Base-by-base conservation (phyloP, 2,329 filamentous ascomycete species). In the Dactylellina cionopaga region DNA sequence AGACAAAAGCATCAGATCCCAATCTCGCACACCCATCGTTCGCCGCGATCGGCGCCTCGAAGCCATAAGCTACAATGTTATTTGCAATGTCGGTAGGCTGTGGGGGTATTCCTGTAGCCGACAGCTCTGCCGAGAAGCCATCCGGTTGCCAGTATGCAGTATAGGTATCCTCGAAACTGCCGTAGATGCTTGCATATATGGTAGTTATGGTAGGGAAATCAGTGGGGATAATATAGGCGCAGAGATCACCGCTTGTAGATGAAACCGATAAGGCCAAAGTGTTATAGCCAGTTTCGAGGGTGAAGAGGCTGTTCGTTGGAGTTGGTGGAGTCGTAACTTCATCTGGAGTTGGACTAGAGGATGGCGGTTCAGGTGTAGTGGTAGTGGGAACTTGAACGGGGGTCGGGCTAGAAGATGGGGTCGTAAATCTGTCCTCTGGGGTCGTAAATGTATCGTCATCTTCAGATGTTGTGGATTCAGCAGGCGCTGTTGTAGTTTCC, bases 281-380 rank as follows among this genome's bases (percentile, higher is more conserved):
- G 39, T 71, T 71, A 25, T 52, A 71, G 5, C 66, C 66, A 3
- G 31, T 58, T 17, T 63, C 58, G 19, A 71, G 66, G 5, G 25
- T n/a, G 11, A 71, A 71, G 0, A 17, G 10, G 5, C 27, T 64
- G 13, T n/a, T 27, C 5, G 29, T 35, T n/a, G 29, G 39, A 6
- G 7, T 31, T 5, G 54, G 33, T 1, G 56, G 22, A 2, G 56
- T 62, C 11, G 35, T 63, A 10, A n/a, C n/a, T n/a, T n/a, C n/a
- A n/a, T n/a, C n/a, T n/a, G n/a, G n/a, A n/a, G 4, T n/a, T 41
- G 44, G 13, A 4, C n/a, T 7, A 11, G 19, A 5, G 5, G 27
- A 31, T 27, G 39, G 41, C 6, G 41, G 41, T 5, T 15, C 11
- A 11, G 24, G 13, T 5, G 35, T 27, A 29, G 47, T 41, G 1